Evolutionary conservation across 192 early-diverging fungal genomes (phyloP).

Genomic region (Mortierella claussenii): DNA sequence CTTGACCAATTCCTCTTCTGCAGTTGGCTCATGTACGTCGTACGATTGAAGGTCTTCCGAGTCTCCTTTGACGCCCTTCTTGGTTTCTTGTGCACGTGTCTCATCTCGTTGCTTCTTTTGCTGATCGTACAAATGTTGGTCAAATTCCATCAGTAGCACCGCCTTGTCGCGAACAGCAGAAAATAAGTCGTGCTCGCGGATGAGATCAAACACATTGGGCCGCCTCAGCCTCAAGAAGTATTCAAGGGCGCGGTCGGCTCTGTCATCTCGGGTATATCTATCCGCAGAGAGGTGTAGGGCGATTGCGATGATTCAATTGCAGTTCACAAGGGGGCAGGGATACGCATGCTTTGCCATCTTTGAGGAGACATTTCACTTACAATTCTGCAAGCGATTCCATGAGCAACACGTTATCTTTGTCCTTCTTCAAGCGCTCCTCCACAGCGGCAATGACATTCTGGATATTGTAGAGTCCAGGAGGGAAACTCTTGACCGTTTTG

Average conservation of each 20-base stretch:
- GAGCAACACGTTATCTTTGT: constrained; percentile 66
- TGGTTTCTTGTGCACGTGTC: constrained; percentile 4
- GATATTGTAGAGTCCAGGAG: constrained; percentile 78
- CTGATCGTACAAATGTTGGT: constrained; percentile 66
- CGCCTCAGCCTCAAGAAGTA: constrained; percentile 80
- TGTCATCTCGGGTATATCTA: constrained; percentile 75
- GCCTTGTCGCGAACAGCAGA: constrained; percentile 82
- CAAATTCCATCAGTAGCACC: constrained; percentile 86
- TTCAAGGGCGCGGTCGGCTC: constrained; percentile 82
- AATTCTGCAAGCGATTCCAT: constrained; percentile 80
- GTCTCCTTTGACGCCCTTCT: constrained; percentile 1
- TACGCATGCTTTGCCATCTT: neutral
- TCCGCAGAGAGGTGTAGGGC: neutral
- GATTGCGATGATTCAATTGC: no score
- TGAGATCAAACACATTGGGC: constrained; percentile 80
- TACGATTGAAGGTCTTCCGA: neutral
- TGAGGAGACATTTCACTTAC: constrained; percentile 65
- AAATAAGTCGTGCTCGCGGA: constrained; percentile 84
- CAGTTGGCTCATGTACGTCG: neutral
- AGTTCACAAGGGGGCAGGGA: no score
- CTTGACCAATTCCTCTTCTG: constrained; percentile 53
- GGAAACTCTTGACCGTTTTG: constrained; percentile 82
- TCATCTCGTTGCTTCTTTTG: constrained; percentile 54
- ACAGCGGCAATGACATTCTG: constrained; percentile 79
- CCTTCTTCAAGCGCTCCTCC: constrained; percentile 71